Evolutionary conservation across 73 alveolate species (phyloP).

Genomic region (Paramecium biaurelia): DNA sequence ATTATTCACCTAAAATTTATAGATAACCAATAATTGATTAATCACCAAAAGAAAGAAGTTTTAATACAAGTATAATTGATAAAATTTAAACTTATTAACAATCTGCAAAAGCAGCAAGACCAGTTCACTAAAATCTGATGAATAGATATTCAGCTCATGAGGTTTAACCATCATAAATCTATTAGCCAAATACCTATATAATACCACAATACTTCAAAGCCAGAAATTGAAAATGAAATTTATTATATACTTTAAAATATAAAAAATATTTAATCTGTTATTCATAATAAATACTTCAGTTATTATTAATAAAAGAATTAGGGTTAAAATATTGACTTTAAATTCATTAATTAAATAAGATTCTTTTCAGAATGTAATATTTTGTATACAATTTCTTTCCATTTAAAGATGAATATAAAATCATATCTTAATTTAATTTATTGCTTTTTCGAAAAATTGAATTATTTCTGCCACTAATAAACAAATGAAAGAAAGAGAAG

Average conservation of each 20-base stretch:
- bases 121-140: not conserved
- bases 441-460: too few species aligned
- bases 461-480: too few species aligned
- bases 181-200: not conserved
- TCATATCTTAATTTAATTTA: too few species aligned
- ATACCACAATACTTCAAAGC: not conserved
- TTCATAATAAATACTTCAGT: too few species aligned
- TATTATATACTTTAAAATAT: not conserved
- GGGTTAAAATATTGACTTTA: too few species aligned
- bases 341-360: too few species aligned
- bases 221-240: not conserved
- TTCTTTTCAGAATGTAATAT: too few species aligned
- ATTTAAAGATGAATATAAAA: too few species aligned
- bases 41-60: not conserved
- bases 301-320: too few species aligned
- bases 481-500: too few species aligned
- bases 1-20: not conserved
- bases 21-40: not conserved
- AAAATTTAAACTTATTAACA: not conserved
- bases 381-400: too few species aligned
- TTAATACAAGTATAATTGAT: slow-evolving; percentile 22
- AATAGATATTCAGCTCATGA: slow-evolving; percentile 45
- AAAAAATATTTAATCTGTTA: not conserved
- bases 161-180: not conserved
- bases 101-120: slow-evolving; percentile 7